These are phyloP conservation scores for Nemania bipapillata DNA, from an alignment of 2,329 filamentous ascomycete species.

Conservation along the genomic window DNA sequence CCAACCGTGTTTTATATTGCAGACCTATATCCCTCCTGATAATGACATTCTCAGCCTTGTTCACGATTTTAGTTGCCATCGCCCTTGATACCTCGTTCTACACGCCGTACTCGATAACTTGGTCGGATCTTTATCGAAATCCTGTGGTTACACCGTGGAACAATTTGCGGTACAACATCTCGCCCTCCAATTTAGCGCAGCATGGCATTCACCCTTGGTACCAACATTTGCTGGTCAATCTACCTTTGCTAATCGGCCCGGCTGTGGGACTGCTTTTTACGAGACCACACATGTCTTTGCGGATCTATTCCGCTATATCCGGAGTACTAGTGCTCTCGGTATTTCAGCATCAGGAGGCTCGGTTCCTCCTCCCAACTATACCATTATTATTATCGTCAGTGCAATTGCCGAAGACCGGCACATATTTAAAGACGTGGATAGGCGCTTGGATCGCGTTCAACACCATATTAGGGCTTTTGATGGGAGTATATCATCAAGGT, in stretches of 20 bases:
- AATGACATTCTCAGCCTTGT: constrained; percentile 71
- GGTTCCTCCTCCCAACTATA: constrained; percentile 79
- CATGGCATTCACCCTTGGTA: constrained; percentile 84
- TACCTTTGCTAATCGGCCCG: constrained; percentile 78
- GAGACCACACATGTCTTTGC: constrained; percentile 66
- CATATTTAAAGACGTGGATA: constrained; percentile 65
- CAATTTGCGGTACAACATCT: constrained; percentile 79
- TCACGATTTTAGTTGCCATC: constrained; percentile 78
- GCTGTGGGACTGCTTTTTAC: constrained; percentile 70
- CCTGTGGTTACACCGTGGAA: constrained; percentile 82
- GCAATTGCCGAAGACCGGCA: constrained; percentile 68
- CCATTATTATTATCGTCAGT: constrained; percentile 81
- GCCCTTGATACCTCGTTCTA: constrained; percentile 89
- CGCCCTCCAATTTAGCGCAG: constrained; percentile 74
- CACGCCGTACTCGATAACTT: constrained; percentile 68
- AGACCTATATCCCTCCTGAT: constrained; percentile 71
- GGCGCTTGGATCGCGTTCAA: constrained; percentile 77
- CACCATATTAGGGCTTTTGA: constrained; percentile 71
- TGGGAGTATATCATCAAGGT: constrained; percentile 85
- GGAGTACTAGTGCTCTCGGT: constrained; percentile 76
- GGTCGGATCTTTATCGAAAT: constrained; percentile 69
- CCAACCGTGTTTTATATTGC: constrained; percentile 28
- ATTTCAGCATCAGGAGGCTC: constrained; percentile 82
- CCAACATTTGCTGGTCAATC: constrained; percentile 77
- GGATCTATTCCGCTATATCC: constrained; percentile 78